Evolutionary conservation across 495 filamentous ascomycete species (phyloP), one percentile per base, ranked within the genome.

Genomic region (Cenococcum geophilum): DNA sequence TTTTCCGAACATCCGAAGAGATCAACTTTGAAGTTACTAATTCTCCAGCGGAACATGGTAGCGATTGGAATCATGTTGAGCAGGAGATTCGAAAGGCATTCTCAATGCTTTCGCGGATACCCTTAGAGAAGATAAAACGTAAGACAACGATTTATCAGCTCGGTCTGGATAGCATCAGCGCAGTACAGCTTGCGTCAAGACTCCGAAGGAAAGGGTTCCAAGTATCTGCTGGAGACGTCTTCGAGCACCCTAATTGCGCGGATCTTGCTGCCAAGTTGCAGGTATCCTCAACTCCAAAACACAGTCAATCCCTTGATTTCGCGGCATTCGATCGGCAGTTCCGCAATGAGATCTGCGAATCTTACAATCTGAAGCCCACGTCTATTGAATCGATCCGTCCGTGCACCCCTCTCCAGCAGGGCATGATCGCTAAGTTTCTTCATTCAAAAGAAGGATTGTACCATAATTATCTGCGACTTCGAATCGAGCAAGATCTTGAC

Each of bases 191-290:
- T 45, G 74, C 76, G 3, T 40, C 70, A 1, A 32, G 45, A 21
- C 67, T 77, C 1, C 60, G 74, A 40, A 63, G 59, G 25, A 40
- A 57, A n/a, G 73, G 70, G 4, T 71, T 75, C 11, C 58, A 73
- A 4, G 72, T 89, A 11, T 75, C 78, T 4, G 83, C 85, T 0
- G 78, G 81, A 25, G 87, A 93, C 65, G 82, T 95, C 34, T 77
- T 95, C 11, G 81, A 87, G 67, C 75, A 80, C 57, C 78, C 78
- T 1, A 85, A 76, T 0, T 80, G 81, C 59, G 58, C 70, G 2
- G 70, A 74, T n/a, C 71, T 86, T 51, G 76, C 74, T 18, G 48
- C 62, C 6, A 61, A 61, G 48, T 71, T 79, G 23, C 22, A 61
- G 11, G n/a, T 12, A 40, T 27, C 27, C 34, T 21, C 18, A 0